These are phyloP conservation scores for Leccinum boreale DNA, from an alignment of 768 basidiomycete species.

Conservation along the genomic window DNA sequence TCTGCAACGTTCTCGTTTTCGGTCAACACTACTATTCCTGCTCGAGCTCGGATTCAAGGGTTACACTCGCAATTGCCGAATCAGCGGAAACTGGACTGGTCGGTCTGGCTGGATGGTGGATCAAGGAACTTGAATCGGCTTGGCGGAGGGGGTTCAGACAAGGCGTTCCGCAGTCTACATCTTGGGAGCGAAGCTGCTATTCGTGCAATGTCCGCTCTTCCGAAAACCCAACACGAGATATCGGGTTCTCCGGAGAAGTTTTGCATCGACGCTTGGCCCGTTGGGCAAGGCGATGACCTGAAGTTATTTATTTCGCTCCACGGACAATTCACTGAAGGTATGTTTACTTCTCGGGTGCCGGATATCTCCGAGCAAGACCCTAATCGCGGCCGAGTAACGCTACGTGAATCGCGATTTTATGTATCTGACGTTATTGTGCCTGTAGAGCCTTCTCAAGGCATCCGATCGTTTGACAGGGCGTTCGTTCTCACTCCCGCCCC, in stretches of 20 bases:
- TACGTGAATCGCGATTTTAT: constrained; percentile 13
- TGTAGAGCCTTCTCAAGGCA: constrained; percentile 66
- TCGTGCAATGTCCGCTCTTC: constrained; percentile 59
- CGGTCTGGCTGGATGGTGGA: constrained; percentile 56
- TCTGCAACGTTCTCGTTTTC: constrained; percentile 90
- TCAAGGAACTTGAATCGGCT: constrained; percentile 80
- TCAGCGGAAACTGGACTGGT: constrained; percentile 81
- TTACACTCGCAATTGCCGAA: constrained; percentile 71
- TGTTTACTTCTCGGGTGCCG: constrained; percentile 27
- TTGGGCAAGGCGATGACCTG: constrained; percentile 53
- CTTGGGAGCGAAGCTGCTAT: constrained; percentile 65
- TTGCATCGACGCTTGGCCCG: constrained; percentile 81
- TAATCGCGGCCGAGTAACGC: constrained; percentile 1
- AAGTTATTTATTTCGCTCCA: constrained; percentile 74
- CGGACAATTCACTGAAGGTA: constrained; percentile 90
- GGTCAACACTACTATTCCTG: constrained; percentile 78
- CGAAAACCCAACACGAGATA: constrained; percentile 81
- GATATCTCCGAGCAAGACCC: constrained; percentile 9
- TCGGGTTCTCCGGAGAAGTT: constrained; percentile 77
- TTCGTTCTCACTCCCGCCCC: constrained; percentile 83
- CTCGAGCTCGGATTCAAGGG: constrained; percentile 71
- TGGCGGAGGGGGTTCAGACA: constrained; percentile 55
- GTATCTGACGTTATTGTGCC: constrained; percentile 17
- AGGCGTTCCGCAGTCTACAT: constrained; percentile 64
- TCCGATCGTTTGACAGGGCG: constrained; percentile 91